A percentile compares a stretch with the other conserved stretches of the same genome.
These are phyloP conservation scores for Malus hybrid DNA, from an alignment of 331 rosid species.

Conservation along the genomic window DNA sequence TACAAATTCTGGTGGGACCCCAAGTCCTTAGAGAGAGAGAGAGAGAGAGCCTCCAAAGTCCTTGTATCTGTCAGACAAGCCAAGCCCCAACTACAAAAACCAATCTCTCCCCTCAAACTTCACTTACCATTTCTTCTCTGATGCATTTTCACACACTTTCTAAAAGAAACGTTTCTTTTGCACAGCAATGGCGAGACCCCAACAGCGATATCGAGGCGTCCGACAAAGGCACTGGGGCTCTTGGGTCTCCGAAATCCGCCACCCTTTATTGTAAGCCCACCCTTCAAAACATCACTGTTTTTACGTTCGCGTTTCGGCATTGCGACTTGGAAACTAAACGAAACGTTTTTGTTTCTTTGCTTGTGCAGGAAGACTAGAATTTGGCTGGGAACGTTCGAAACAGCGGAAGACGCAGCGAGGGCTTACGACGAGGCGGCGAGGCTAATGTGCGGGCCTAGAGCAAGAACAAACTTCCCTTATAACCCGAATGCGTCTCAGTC, in stretches of 20 bases:
- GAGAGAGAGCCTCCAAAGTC: slow-evolving; percentile 23
- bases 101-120: slow-evolving; percentile 8
- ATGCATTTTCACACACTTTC: slow-evolving; percentile 43
- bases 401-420: slow-evolving; percentile 90
- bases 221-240: slow-evolving; percentile 99
- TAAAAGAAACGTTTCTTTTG: slow-evolving; percentile 17
- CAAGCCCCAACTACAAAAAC: slow-evolving; percentile 52
- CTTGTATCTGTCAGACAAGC: slow-evolving; percentile 6
- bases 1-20: slow-evolving; percentile 46
- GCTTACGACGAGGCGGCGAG: slow-evolving; percentile 98
- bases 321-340: not conserved
- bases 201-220: slow-evolving; percentile 93
- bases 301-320: not conserved
- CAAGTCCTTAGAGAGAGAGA: slow-evolving; percentile 24
- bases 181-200: slow-evolving; percentile 76
- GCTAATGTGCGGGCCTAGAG: slow-evolving; percentile 87
- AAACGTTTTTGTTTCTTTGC: slow-evolving; percentile 3
- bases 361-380: slow-evolving; percentile 82
- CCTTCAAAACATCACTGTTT: not conserved
- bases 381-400: slow-evolving; percentile 96
- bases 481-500: slow-evolving; percentile 65
- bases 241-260: slow-evolving; percentile 99
- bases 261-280: slow-evolving; percentile 74
- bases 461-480: slow-evolving; percentile 88
- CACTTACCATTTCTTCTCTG: not conserved